Conservation (phyloP, 1,284 basidiomycete genomes). For the Microbotryum saponariae region DNA sequence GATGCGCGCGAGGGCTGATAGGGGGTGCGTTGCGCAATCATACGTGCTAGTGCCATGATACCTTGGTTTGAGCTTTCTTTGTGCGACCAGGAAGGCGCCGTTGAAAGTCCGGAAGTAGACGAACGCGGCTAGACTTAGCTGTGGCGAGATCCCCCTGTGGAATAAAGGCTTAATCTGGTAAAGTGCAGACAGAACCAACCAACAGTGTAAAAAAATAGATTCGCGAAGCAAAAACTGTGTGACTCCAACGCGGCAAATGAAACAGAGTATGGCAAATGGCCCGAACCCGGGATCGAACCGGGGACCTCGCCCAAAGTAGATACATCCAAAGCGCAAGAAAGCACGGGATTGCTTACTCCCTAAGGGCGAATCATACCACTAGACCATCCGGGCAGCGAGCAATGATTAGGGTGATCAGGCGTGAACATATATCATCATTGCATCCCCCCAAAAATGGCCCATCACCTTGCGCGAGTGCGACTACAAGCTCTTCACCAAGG, state of each 20-base stretch:
- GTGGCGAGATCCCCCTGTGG: not conserved
- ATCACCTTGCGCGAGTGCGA: too few relatives aligned
- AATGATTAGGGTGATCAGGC: fast-evolving
- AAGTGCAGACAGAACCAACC: too few relatives aligned
- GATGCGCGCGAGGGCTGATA: slow-evolving; percentile 16
- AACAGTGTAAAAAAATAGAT: too few relatives aligned
- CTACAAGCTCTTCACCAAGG: too few relatives aligned
- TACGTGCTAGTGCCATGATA: too few relatives aligned
- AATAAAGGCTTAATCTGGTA: too few relatives aligned
- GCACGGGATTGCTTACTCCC: not conserved
- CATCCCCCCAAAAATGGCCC: too few relatives aligned
- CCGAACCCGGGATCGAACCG: slow-evolving; percentile 25
- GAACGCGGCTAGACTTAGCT: not conserved
- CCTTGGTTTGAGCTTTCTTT: too few relatives aligned
- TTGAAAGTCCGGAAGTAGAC: slow-evolving; percentile 4
- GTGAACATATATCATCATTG: too few relatives aligned
- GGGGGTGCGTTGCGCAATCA: too few relatives aligned
- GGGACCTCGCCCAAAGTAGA: slow-evolving; percentile 18
- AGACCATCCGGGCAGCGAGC: slow-evolving; percentile 17
- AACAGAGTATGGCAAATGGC: not conserved
- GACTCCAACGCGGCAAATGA: not conserved
- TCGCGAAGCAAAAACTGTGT: too few relatives aligned
- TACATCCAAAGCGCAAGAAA: not conserved
- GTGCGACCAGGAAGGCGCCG: not conserved
- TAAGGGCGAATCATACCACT: slow-evolving; percentile 24